A percentile compares a stretch with the other conserved stretches of the same genome.
Evolutionary conservation across 805 yeast genomes (phyloP).

Genomic region (Zygosaccharomyces pseudorouxii): DNA sequence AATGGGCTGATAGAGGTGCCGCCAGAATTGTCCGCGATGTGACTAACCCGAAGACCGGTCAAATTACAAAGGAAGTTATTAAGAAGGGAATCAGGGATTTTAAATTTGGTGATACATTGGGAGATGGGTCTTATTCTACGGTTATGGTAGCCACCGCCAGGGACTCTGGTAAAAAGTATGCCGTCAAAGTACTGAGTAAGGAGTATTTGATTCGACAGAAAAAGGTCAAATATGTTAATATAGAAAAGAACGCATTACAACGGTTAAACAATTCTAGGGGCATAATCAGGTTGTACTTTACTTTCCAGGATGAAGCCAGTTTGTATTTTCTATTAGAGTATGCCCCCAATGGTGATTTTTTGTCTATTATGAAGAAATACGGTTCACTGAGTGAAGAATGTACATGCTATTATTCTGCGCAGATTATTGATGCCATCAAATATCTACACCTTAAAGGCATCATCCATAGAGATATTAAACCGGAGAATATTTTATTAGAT

Average conservation of each 20-base stretch:
- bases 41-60: conserved; percentile 44
- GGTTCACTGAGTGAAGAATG: conserved; percentile 71
- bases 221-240: conserved; percentile 78
- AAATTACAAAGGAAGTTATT: conserved; percentile 47
- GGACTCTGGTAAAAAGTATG: conserved; percentile 64
- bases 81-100: conserved; percentile 72
- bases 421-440: conserved; percentile 65
- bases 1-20: conserved; percentile 57
- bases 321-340: conserved; percentile 72
- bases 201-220: conserved; percentile 75
- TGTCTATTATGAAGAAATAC: conserved; percentile 59
- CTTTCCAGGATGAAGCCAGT: conserved; percentile 73
- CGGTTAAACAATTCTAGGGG: conserved; percentile 58
- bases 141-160: conserved; percentile 85
- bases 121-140: conserved; percentile 95
- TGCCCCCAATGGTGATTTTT: conserved; percentile 74
- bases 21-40: conserved; percentile 48
- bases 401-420: conserved; percentile 64
- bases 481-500: conserved; percentile 72
- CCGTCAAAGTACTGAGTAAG: conserved; percentile 72
- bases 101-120: conserved; percentile 80
- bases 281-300: conserved; percentile 63
- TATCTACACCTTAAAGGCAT: conserved; percentile 73
- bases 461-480: conserved; percentile 77
- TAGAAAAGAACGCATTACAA: conserved; percentile 75